phyloP scores from a whole-genome alignment of 2,329 filamentous ascomycete species.

The Colletotrichum sp. region DNA sequence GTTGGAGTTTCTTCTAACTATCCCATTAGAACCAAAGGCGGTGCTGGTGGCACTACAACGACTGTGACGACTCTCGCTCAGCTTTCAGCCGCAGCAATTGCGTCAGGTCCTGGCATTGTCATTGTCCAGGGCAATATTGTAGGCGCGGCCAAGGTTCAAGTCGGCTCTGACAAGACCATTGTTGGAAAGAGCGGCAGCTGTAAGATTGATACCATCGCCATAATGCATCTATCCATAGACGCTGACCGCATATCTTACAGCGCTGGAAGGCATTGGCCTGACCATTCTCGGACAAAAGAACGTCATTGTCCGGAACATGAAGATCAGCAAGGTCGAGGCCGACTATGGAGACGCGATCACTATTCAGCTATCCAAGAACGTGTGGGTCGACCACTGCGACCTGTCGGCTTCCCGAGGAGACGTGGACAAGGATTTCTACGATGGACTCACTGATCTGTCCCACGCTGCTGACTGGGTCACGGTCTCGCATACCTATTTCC shows the following conservation, averaged over 20 bases:
- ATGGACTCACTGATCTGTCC: conserved; percentile 64
- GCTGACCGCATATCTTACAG: not conserved
- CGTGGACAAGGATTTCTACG: conserved; percentile 69
- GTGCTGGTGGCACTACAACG: conserved; percentile 27
- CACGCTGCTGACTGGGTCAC: conserved; percentile 66
- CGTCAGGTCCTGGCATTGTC: conserved; percentile 40
- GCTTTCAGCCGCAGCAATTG: conserved; percentile 47
- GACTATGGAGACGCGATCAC: conserved; percentile 60
- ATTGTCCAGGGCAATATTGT: conserved; percentile 38
- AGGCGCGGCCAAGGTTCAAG: conserved; percentile 37
- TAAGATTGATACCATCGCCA: not conserved
- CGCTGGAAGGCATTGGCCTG: conserved; percentile 48
- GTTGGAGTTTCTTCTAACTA: not conserved
- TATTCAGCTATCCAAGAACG: conserved; percentile 56
- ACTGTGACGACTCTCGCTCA: conserved; percentile 52
- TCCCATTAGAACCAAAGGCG: conserved; percentile 9
- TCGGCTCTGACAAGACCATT: conserved; percentile 46
- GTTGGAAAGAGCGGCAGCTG: conserved; percentile 35
- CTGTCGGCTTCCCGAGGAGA: conserved; percentile 54
- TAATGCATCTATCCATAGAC: not conserved
- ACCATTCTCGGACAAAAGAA: conserved; percentile 54
- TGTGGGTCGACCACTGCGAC: conserved; percentile 70
- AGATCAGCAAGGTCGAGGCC: conserved; percentile 58
- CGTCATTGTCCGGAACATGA: conserved; percentile 64
- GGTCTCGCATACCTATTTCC: conserved; percentile 34